Evolutionary conservation across 1,139 yeast species (phyloP).

Genomic region (Hyphopichia khmerensis): DNA sequence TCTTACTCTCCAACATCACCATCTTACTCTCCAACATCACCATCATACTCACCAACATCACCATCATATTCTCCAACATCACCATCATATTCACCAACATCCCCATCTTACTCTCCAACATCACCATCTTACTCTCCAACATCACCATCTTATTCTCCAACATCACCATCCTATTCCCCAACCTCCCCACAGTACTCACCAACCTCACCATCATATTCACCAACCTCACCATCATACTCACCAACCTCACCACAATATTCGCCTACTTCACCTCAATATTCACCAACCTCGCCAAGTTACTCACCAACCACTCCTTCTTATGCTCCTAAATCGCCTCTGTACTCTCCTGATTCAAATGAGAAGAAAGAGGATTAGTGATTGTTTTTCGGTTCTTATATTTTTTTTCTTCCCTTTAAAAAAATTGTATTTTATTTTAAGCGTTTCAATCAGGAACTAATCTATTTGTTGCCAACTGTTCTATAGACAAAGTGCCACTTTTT

Average conservation of each 20-base stretch:
- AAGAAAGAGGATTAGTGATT: not conserved
- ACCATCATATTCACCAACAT: conserved; percentile 47
- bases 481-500: not conserved
- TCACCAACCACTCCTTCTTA: conserved; percentile 50
- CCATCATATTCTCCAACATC: conserved; percentile 56
- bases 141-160: conserved; percentile 59
- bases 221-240: conserved; percentile 46
- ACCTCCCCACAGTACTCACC: conserved; percentile 55
- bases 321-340: conserved; percentile 55
- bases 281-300: conserved; percentile 28
- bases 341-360: conserved; percentile 38
- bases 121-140: conserved; percentile 59
- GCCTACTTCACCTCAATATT: too few relatives aligned
- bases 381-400: not conserved
- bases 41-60: conserved; percentile 61
- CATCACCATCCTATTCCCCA: conserved; percentile 62
- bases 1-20: conserved; percentile 64
- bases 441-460: not conserved
- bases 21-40: conserved; percentile 64
- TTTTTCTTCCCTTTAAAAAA: not conserved
- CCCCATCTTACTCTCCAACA: conserved; percentile 63
- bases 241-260: conserved; percentile 19
- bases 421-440: not conserved
- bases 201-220: conserved; percentile 57
- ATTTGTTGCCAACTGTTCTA: not conserved